Evolutionary conservation across 495 filamentous ascomycete genomes (phyloP).

Genomic region (Rhizodiscina lignyota): DNA sequence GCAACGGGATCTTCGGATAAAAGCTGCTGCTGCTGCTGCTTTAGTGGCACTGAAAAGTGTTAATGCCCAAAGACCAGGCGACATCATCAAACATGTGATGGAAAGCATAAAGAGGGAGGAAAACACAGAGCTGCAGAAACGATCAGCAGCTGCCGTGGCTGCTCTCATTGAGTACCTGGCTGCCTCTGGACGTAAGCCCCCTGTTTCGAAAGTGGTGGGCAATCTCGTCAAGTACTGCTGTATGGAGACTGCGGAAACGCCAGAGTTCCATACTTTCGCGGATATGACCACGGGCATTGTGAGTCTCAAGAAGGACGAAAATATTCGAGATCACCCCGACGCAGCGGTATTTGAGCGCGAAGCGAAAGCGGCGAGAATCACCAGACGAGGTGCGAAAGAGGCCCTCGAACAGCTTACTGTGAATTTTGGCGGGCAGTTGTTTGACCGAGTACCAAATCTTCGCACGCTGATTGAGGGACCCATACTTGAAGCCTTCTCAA

Average conservation of each 20-base stretch:
- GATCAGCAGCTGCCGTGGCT: conserved; percentile 70
- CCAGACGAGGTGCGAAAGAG: conserved; percentile 82
- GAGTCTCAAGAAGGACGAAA: conserved; percentile 91
- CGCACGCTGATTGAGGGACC: conserved; percentile 64
- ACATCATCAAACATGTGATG: conserved; percentile 91
- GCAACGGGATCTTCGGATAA: conserved; percentile 69
- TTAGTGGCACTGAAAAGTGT: conserved; percentile 60
- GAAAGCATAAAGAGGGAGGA: conserved; percentile 94
- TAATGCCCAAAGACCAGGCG: conserved; percentile 77
- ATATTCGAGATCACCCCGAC: conserved; percentile 81
- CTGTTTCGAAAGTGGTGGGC: conserved; percentile 82
- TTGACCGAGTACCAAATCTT: conserved; percentile 68
- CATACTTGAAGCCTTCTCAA: conserved; percentile 53
- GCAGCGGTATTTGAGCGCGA: conserved; percentile 77
- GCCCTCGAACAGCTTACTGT: conserved; percentile 73
- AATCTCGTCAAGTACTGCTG: conserved; percentile 96
- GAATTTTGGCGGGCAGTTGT: conserved; percentile 59
- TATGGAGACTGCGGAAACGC: conserved; percentile 91
- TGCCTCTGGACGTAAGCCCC: conserved; percentile 50
- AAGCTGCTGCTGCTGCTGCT: conserved; percentile 73
- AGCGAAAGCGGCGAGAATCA: conserved; percentile 70
- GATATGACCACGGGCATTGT: conserved; percentile 60
- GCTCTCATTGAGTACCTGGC: conserved; percentile 76
- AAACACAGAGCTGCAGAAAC: conserved; percentile 73
- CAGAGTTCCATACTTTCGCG: conserved; percentile 73